Percentiles rank a stretch among this genome's conserved stretches.
Conservation (phyloP, 1,139 yeast species). For the Saccharomyces hybrid region DNA sequence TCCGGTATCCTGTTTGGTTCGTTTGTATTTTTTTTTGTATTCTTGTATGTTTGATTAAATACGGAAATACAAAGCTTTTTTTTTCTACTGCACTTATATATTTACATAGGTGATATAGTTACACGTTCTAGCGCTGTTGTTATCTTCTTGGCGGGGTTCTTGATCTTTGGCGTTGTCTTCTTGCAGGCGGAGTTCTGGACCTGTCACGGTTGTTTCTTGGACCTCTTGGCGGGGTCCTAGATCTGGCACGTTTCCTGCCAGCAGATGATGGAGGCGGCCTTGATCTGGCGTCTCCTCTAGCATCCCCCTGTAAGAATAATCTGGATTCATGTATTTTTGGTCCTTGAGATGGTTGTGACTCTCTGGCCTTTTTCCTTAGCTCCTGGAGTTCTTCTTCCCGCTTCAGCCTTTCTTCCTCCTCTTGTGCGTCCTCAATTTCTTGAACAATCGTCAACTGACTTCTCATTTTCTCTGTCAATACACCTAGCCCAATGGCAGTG, state of each 20-base stretch:
- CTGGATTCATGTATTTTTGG: neutral
- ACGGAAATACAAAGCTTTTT: neutral
- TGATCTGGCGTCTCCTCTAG: conserved; percentile 3
- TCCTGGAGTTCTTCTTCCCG: conserved; percentile 6
- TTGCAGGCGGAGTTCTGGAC: conserved; percentile 17
- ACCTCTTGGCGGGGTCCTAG: conserved; percentile 19
- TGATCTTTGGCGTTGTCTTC: conserved; percentile 12
- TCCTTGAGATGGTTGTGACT: neutral
- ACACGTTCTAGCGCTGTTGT: conserved; percentile 6
- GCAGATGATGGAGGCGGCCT: conserved; percentile 10
- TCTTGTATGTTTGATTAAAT: neutral
- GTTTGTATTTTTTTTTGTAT: neutral
- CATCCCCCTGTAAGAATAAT: neutral
- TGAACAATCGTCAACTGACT: conserved; percentile 34
- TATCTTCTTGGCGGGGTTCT: conserved; percentile 7
- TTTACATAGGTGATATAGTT: neutral
- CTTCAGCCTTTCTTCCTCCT: conserved; percentile 4
- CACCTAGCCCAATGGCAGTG: conserved; percentile 88
- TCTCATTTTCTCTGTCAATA: conserved; percentile 78
- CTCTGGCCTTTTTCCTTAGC: conserved; percentile 2
- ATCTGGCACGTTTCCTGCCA: conserved; percentile 10
- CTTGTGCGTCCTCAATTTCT: conserved; percentile 6
- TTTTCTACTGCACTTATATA: neutral
- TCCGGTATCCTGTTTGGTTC: neutral
- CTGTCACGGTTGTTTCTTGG: conserved; percentile 9